Evolutionary conservation across 768 basidiomycete genomes (phyloP).

Genomic region (Boletus bicolor): DNA sequence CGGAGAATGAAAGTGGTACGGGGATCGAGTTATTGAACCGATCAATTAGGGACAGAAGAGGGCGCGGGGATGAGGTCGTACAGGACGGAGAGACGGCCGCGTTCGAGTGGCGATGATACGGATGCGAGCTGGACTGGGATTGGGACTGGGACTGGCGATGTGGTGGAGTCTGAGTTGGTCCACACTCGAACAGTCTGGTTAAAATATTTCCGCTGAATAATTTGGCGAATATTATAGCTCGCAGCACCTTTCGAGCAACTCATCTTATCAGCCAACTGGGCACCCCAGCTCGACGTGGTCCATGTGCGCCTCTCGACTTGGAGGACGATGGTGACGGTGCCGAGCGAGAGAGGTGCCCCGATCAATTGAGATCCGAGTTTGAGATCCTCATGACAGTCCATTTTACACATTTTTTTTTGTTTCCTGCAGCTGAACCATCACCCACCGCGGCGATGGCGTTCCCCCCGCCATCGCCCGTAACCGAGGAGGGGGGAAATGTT

Average conservation of each 20-base stretch:
- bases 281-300: background rate
- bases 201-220: slow-evolving; percentile 31
- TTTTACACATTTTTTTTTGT: background rate
- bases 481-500: background rate
- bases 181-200: slow-evolving; percentile 7
- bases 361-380: slow-evolving; percentile 28
- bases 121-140: background rate
- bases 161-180: slow-evolving; percentile 24
- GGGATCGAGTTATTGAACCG: slow-evolving; percentile 16
- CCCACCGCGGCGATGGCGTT: slow-evolving; percentile 1
- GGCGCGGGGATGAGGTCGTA: slow-evolving; percentile 2
- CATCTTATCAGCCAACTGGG: background rate
- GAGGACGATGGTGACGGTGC: slow-evolving; percentile 20
- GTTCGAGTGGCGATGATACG: slow-evolving; percentile 4
- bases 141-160: background rate
- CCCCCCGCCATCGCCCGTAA: background rate
- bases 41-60: slow-evolving; percentile 9
- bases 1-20: slow-evolving; percentile 16
- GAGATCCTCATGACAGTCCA: slow-evolving; percentile 19
- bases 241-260: background rate
- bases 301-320: background rate
- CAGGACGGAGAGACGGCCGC: background rate
- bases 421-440: background rate
- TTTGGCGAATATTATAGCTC: slow-evolving; percentile 4
- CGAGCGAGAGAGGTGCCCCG: slow-evolving; percentile 21